These are phyloP conservation scores for Coriolopsis trogii DNA, from an alignment of 1,284 basidiomycete species.

Conservation along the genomic window DNA sequence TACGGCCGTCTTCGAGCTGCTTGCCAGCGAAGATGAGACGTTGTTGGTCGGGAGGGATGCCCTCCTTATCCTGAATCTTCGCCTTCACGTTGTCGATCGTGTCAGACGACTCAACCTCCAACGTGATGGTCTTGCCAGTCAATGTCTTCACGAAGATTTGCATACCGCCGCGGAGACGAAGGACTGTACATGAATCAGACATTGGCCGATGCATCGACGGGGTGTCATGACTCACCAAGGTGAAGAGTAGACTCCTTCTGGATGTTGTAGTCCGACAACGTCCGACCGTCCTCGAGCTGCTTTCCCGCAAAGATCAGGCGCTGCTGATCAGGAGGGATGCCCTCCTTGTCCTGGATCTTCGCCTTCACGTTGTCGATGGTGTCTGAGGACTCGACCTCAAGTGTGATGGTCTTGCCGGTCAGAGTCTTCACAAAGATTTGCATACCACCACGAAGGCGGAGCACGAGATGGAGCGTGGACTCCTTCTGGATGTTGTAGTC, in stretches of 20 bases:
- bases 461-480: conserved; percentile 71
- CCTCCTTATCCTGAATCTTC: conserved; percentile 81
- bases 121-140: conserved; percentile 81
- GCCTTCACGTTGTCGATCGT: conserved; percentile 77
- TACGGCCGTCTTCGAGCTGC: conserved; percentile 71
- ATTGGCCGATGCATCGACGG: too few species aligned
- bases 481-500: conserved; percentile 83
- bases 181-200: too few species aligned
- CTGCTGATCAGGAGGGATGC: conserved; percentile 85
- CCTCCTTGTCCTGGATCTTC: conserved; percentile 86
- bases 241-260: conserved; percentile 73
- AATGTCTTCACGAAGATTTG: conserved; percentile 67
- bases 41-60: conserved; percentile 73
- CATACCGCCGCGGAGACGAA: conserved; percentile 29
- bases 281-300: conserved; percentile 79
- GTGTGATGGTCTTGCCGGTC: conserved; percentile 85
- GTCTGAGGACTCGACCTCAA: conserved; percentile 88
- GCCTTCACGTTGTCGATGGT: conserved; percentile 90
- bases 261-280: conserved; percentile 78
- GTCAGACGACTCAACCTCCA: conserved; percentile 78
- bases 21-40: conserved; percentile 80
- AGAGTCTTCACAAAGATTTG: conserved; percentile 81
- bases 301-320: conserved; percentile 85
- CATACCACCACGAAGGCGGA: conserved; percentile 73
- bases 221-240: too few species aligned